Evolutionary conservation across 805 yeast genomes (phyloP).

Genomic region (Hanseniaspora lachancei): DNA sequence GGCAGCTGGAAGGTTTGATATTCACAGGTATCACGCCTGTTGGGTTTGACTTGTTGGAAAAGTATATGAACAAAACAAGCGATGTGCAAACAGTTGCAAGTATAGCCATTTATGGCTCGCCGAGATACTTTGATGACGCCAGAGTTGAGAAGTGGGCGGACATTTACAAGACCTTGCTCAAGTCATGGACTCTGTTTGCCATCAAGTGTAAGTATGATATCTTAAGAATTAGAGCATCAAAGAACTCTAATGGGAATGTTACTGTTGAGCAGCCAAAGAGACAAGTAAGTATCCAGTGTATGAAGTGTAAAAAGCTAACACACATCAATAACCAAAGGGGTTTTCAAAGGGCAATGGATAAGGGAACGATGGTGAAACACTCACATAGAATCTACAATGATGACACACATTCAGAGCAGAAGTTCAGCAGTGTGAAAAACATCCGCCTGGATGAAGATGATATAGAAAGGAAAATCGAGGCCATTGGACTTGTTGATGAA

Average conservation of each 20-base stretch:
- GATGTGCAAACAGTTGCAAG: slow-evolving; percentile 88
- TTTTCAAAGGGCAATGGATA: neutral
- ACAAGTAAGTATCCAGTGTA: slow-evolving; percentile 72
- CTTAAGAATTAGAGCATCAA: slow-evolving; percentile 51
- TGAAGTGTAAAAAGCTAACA: slow-evolving; percentile 65
- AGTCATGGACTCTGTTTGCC: slow-evolving; percentile 71
- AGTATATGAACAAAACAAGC: slow-evolving; percentile 74
- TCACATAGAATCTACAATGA: neutral
- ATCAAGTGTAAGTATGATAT: slow-evolving; percentile 78
- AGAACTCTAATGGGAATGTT: slow-evolving; percentile 34
- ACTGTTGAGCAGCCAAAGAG: slow-evolving; percentile 45
- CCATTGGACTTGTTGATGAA: neutral
- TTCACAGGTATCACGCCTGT: slow-evolving; percentile 83
- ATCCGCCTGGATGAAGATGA: neutral
- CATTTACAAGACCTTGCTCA: slow-evolving; percentile 51
- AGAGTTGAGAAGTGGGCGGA: slow-evolving; percentile 71
- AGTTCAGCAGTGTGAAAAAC: neutral
- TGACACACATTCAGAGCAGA: neutral
- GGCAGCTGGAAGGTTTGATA: slow-evolving; percentile 83
- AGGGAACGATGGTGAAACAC: neutral
- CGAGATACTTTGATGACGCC: slow-evolving; percentile 62
- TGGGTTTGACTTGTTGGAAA: slow-evolving; percentile 69
- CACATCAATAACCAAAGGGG: slow-evolving; percentile 25
- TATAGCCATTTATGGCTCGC: slow-evolving; percentile 67
- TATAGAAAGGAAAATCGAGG: neutral